Percentiles rank a stretch among this genome's conserved stretches.
These are phyloP conservation scores for Stevia rebaudiana DNA, from an alignment of 140 eudicot species.

Conservation along the genomic window DNA sequence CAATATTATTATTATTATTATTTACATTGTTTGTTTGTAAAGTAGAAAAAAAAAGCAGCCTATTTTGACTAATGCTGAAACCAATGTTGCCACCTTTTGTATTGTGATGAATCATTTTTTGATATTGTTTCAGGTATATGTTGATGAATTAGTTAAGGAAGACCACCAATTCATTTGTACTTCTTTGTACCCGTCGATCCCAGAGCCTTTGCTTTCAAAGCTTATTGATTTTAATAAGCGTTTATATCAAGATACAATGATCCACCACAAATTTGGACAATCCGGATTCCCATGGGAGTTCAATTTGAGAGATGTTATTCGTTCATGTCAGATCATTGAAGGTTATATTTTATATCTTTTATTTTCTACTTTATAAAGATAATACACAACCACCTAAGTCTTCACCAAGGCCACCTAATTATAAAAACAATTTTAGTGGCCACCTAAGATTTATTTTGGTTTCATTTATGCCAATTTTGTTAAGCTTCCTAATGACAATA, in stretches of 20 bases:
- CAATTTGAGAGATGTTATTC: constrained; percentile 80
- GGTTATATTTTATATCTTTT: constrained; percentile 30
- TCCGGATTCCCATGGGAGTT: constrained; percentile 99
- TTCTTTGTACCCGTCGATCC: constrained; percentile 58
- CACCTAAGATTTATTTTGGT: not conserved
- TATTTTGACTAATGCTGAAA: not conserved
- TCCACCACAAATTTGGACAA: constrained; percentile 67
- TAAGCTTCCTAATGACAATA: not conserved
- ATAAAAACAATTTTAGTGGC: not conserved
- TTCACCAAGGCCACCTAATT: not conserved
- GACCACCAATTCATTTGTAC: constrained; percentile 67
- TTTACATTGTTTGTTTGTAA: not conserved
- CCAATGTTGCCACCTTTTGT: not conserved
- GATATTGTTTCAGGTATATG: constrained; percentile 65
- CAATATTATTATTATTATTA: not conserved
- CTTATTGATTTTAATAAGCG: constrained; percentile 68
- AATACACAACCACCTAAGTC: not conserved
- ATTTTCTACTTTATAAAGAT: not conserved
- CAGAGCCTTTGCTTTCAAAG: constrained; percentile 37
- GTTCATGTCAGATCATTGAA: constrained; percentile 84
- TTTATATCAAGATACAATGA: constrained; percentile 75
- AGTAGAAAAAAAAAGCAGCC: not conserved
- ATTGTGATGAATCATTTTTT: not conserved
- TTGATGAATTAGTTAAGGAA: constrained; percentile 72
- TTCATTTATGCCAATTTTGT: not conserved